Base-by-base conservation (phyloP, 352 stramenopile species). In the Saprolegnia diclina region DNA sequence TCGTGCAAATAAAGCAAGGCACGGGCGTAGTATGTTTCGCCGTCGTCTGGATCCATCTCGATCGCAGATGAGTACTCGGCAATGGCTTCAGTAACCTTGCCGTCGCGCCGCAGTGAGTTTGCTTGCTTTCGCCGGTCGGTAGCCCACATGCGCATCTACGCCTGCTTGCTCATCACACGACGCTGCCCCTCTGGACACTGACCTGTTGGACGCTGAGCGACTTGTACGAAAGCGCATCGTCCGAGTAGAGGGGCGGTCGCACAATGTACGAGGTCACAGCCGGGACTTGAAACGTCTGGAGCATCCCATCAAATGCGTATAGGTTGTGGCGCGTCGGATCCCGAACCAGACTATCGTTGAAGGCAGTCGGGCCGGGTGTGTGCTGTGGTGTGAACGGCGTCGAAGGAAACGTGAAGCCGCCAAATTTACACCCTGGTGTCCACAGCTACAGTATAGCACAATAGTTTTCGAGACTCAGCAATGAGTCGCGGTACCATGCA, bases 201-300 rank as follows among this genome's bases (percentile, higher is more conserved):
- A 69, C 63, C 63, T 69, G 63, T 22, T 69, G 63, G 16, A 61
- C 61, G 26, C 63, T 69, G 32, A 69, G 35, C 19, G 63, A 40
- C 18, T 52, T 52, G 35, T 69, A 69, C 48, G 63, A 69, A 10
- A 69, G 50, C 19, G 63, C 13, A 13, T 69, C 63, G 53, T 69
- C 63, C 44, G 46, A 13, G 37, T 69, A 52, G 18, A 69, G 38
- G 19, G 6, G 53, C 21, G 63, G 45, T 18, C 45, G 44, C 35
- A 69, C 63, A 42, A 69, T 69, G 32, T 69, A 69, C 29, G 63
- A 69, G n/a, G 63, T 69, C 32, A 69, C 63, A 38, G 63, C 53
- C n/a, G 63, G 63, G n/a, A 52, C 50, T 22, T 40, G 53, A 38
- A 54, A 69, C 19, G 63, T 69, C 7, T 61, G 54, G 24, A 69